Percentiles rank a stretch among this genome's conserved stretches.
Conservation (phyloP, 805 yeast genomes). For the Kuraishia cidri region DNA sequence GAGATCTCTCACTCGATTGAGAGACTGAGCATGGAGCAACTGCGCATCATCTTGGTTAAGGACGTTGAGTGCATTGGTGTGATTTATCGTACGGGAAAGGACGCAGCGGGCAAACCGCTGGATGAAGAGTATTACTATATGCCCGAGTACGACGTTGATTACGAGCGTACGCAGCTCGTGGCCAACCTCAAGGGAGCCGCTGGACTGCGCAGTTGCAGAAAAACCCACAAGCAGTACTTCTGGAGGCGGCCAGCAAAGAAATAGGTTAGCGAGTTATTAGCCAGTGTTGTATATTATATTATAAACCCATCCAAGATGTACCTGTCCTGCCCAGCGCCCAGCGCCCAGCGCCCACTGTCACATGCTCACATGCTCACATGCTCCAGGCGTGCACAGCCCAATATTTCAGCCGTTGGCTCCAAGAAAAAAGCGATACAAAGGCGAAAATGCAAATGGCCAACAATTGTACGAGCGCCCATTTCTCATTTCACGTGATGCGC, state of each 20-base stretch:
- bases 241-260: constrained; percentile 55
- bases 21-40: constrained; percentile 30
- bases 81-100: constrained; percentile 83
- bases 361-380: too few relatives aligned
- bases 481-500: too few relatives aligned
- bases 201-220: constrained; percentile 83
- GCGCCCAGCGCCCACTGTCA: too few relatives aligned
- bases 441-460: too few relatives aligned
- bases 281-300: too few relatives aligned
- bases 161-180: constrained; percentile 60
- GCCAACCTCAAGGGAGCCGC: constrained; percentile 70
- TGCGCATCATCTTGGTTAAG: constrained; percentile 32
- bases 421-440: too few relatives aligned
- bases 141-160: constrained; percentile 73
- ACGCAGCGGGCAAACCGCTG: constrained; percentile 91
- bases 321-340: too few relatives aligned
- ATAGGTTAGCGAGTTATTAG: constrained; percentile 4
- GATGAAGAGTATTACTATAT: constrained; percentile 93
- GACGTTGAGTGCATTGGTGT: constrained; percentile 67
- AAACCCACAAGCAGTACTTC: constrained; percentile 84
- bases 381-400: too few relatives aligned
- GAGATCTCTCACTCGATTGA: constrained; percentile 51
- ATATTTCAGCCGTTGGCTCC: too few relatives aligned
- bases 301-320: too few relatives aligned
- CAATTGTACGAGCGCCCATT: too few relatives aligned